Percentiles rank a stretch among this genome's conserved stretches.
These are phyloP conservation scores for Saccharomyces eubayanus DNA, from an alignment of 805 yeast species.

Conservation along the genomic window DNA sequence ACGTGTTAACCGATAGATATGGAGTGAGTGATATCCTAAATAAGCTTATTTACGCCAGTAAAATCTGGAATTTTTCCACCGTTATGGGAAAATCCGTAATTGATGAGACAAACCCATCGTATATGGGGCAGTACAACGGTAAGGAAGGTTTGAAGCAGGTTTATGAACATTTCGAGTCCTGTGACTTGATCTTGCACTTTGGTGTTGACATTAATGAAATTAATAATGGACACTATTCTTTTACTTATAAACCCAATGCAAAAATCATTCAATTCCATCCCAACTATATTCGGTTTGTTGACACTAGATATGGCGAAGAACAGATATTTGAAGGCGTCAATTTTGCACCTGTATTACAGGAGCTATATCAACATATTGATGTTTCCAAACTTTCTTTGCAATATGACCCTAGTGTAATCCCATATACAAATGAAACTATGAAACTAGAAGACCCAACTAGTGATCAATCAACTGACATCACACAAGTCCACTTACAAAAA, in stretches of 20 bases:
- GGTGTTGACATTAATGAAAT: conserved; percentile 65
- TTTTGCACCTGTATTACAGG: conserved; percentile 44
- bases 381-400: conserved; percentile 14
- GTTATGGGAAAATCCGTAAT: conserved; percentile 64
- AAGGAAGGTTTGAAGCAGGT: conserved; percentile 42
- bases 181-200: conserved; percentile 63
- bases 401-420: conserved; percentile 13
- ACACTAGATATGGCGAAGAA: conserved; percentile 12
- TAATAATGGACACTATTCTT: conserved; percentile 58
- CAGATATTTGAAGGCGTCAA: conserved; percentile 35
- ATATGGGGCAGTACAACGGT: conserved; percentile 70
- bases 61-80: conserved; percentile 51
- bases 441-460: conserved; percentile 4
- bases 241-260: conserved; percentile 36
- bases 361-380: conserved; percentile 35
- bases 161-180: conserved; percentile 38
- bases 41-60: conserved; percentile 36
- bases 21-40: conserved; percentile 39
- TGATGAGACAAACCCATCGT: conserved; percentile 59
- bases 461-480: conserved; percentile 30
- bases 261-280: conserved; percentile 45
- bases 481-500: conserved; percentile 40
- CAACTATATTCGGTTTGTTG: conserved; percentile 42
- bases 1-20: conserved; percentile 59
- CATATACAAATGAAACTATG: conserved; percentile 21